Evolutionary conservation across 2,329 filamentous ascomycete genomes (phyloP), one percentile per base, ranked within the genome.

Genomic region (Magnaporthales sp.): DNA sequence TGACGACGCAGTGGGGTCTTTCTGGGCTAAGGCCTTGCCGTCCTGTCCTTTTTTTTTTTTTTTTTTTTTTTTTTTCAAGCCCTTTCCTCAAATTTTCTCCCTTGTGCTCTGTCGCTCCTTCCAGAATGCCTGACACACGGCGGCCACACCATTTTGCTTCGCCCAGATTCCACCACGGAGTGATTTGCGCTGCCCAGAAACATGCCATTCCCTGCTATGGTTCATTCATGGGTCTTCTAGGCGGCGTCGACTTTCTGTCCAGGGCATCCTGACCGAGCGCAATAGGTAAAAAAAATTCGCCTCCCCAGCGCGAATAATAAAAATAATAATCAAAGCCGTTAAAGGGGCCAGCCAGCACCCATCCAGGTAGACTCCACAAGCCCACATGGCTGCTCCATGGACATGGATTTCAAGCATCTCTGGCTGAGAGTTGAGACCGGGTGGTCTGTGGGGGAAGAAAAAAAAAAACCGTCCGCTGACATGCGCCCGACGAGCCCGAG

Each of bases 61-160:
- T 38, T 24, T 63, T 24, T 31, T 63, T 27, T 27, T 61, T 13
- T 19, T 62, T 27, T 29, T 29, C 22, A 15, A 7, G n/a, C 22
- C 56, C 22, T 1, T 61, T 22, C 31, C 31, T 24, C 19, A 26
- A 15, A 7, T 46, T 24, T 58, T 26, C 54, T 58, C 22, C 54
- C 24, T 9, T 26, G 38, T 46, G 38, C 38, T 46, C 38, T 46
- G 38, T 46, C 38, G 38, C 38, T 26, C 24, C 54, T 58, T 58
- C 54, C 54, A 58, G n/a, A 58, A 58, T 58, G 54, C 24, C 54
- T 58, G 54, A 58, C 54, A 58, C 54, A 58, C 54, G 54, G 54
- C 54, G 54, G 54, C 54, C 54, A 58, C 54, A 58, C 54, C 54
- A 58, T 58, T 58, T 38, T 46, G 5, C 38, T 46, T 19, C 38